Percentiles rank a stretch among this genome's conserved stretches.
Conservation (phyloP, 495 filamentous ascomycete species). For the Neurospora sp. region DNA sequence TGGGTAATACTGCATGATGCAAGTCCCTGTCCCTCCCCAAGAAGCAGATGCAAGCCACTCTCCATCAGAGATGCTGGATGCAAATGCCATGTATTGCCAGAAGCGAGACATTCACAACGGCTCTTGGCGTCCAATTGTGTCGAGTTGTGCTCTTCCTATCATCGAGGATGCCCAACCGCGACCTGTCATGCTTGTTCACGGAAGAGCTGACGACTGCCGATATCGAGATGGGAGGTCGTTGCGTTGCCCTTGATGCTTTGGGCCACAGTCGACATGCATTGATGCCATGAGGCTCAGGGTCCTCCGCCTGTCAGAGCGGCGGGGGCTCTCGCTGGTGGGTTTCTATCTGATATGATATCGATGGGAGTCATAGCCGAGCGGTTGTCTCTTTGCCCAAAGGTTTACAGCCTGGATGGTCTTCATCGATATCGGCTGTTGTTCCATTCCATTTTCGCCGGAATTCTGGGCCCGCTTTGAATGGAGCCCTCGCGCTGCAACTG, state of each 20-base stretch:
- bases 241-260: not conserved
- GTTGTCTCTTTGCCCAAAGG: not conserved
- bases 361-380: not conserved
- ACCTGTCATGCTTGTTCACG: not conserved
- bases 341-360: not conserved
- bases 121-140: not conserved
- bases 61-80: not conserved
- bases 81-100: not conserved
- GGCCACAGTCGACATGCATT: not conserved
- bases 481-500: not conserved
- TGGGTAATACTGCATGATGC: not conserved
- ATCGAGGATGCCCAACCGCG: not conserved
- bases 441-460: not conserved
- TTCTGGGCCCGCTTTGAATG: not conserved
- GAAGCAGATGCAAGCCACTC: not conserved
- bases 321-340: not conserved
- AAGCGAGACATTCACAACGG: not conserved
- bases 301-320: not conserved
- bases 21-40: not conserved
- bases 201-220: not conserved
- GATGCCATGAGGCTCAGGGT: not conserved
- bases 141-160: not conserved
- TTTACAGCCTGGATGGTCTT: not conserved
- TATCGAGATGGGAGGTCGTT: not conserved
- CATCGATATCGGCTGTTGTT: not conserved